Percentiles rank a stretch among this genome's conserved stretches.
Evolutionary conservation across 257 asterid species (phyloP).

Genomic region (Misopates orontium): DNA sequence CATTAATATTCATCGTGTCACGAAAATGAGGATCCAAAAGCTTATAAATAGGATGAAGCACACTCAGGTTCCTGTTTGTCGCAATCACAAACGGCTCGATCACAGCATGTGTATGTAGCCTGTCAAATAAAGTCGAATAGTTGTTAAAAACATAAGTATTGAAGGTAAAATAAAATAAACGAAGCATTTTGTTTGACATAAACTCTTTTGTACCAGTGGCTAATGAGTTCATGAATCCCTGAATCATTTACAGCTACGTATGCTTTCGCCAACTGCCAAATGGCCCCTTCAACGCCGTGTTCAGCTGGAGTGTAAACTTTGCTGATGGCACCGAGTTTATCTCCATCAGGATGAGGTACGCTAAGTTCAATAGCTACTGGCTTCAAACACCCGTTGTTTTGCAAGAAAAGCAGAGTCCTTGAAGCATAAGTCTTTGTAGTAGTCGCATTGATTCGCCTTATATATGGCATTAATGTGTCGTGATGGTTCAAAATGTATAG

Average conservation of each 20-base stretch:
- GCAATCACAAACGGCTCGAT: slow-evolving; percentile 75
- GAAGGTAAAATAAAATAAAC: too few species aligned
- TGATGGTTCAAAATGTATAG: slow-evolving; percentile 57
- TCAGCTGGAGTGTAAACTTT: slow-evolving; percentile 49
- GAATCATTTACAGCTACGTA: slow-evolving; percentile 56
- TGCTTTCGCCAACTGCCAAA: slow-evolving; percentile 62
- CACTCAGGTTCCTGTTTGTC: slow-evolving; percentile 57
- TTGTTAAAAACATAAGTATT: too few species aligned
- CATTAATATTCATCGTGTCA: slow-evolving; percentile 70
- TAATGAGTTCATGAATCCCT: slow-evolving; percentile 56
- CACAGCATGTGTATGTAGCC: slow-evolving; percentile 60
- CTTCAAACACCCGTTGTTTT: slow-evolving; percentile 43
- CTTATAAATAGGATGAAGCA: slow-evolving; percentile 62
- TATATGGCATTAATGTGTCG: slow-evolving; percentile 53
- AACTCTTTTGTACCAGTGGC: slow-evolving; percentile 41
- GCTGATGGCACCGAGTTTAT: slow-evolving; percentile 41
- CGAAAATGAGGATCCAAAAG: slow-evolving; percentile 68
- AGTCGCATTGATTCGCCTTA: slow-evolving; percentile 56
- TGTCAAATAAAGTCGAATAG: too few species aligned
- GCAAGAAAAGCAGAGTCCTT: slow-evolving; percentile 53
- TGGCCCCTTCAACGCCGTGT: slow-evolving; percentile 34
- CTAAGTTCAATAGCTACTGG: slow-evolving; percentile 57
- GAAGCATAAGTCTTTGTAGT: slow-evolving; percentile 50
- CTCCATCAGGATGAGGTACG: slow-evolving; percentile 50
- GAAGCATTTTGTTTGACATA: background rate